Evolutionary conservation across 805 yeast species (phyloP), one percentile per base, ranked within the genome.

Genomic region (Saturnispora sekii): DNA sequence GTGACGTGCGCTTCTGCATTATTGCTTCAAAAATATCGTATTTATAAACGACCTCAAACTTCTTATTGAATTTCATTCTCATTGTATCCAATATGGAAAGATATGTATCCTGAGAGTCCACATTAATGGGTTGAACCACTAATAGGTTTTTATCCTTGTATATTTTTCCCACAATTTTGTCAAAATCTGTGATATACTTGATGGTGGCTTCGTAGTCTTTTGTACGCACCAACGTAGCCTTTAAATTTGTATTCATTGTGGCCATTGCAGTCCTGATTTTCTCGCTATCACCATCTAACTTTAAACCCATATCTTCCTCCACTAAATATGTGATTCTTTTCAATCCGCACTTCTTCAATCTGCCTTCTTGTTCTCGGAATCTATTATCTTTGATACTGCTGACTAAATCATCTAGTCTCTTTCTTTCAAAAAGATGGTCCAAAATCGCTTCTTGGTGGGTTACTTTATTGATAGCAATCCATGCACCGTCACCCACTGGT

Each of bases 381-480:
- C 99, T 66, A 2, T 96, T 96, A 62, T 93, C 99, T 48, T 74
- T 73, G 38, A 93, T 87, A 42, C 95, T 84, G 31, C 69, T 57
- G 0, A 83, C 83, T 54, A 93, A 71, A 68, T 93, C 99, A 57
- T 86, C 95, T 37, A 89, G 62, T 45, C 96, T 67, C 62, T 93
- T 93, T 33, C 99, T 70, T 65, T 93, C 99, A 38, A 90, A 73
- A n/a, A 93, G 82, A 49, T 77, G 80, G 58, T 90, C 84, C 14
- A 93, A 63, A 1, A 85, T 81, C 4, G 80, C 86, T 44, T 80
- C 80, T 43, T 73, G 72, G 1, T 73, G 70, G 0, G 84, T 73
- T 0, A 48, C 53, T 43, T 66, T 73, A 55, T 87, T 74, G 45
- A 73, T 72, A 0, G 96, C 98, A 3, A 88, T 70, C 98, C 97